Percentiles rank a stretch among this genome's conserved stretches.
phyloP scores from a whole-genome alignment of 2,329 filamentous ascomycete genomes.

The Stagonosporopsis rhizophila region DNA sequence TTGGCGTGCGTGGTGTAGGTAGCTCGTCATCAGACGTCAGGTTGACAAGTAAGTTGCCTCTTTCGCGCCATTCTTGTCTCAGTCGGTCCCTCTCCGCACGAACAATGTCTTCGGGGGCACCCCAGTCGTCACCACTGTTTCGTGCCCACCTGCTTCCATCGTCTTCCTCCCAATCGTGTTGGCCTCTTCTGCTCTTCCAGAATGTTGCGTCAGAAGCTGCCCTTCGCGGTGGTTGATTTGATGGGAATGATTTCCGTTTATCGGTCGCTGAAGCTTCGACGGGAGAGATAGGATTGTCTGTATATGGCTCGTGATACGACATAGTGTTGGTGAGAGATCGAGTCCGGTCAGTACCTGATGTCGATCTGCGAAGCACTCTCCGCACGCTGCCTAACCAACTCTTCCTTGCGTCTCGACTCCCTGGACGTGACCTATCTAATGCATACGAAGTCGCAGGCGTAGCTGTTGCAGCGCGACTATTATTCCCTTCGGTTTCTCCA shows the following conservation, averaged over 20 bases:
- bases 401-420: constrained; percentile 37
- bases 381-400: constrained; percentile 50
- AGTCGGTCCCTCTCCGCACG: constrained; percentile 41
- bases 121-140: constrained; percentile 48
- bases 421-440: constrained; percentile 27
- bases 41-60: constrained; percentile 40
- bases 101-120: constrained; percentile 42
- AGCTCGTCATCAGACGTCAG: constrained; percentile 36
- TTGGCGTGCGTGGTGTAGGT: constrained; percentile 39
- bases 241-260: constrained; percentile 31
- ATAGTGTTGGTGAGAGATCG: constrained; percentile 36
- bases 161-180: constrained; percentile 52
- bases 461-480: constrained; percentile 33
- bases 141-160: constrained; percentile 39
- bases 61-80: constrained; percentile 41
- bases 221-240: constrained; percentile 46
- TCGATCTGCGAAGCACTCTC: constrained; percentile 42
- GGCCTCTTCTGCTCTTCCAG: constrained; percentile 52
- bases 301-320: constrained; percentile 39
- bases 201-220: constrained; percentile 55
- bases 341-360: constrained; percentile 36
- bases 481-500: constrained; percentile 32
- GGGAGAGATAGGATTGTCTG: constrained; percentile 33
- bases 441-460: constrained; percentile 38
- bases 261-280: constrained; percentile 9